A percentile compares a stretch with the other conserved stretches of the same genome.
Evolutionary conservation across 2,329 filamentous ascomycete genomes (phyloP).

Genomic region (Pestalotiopsis sp.): DNA sequence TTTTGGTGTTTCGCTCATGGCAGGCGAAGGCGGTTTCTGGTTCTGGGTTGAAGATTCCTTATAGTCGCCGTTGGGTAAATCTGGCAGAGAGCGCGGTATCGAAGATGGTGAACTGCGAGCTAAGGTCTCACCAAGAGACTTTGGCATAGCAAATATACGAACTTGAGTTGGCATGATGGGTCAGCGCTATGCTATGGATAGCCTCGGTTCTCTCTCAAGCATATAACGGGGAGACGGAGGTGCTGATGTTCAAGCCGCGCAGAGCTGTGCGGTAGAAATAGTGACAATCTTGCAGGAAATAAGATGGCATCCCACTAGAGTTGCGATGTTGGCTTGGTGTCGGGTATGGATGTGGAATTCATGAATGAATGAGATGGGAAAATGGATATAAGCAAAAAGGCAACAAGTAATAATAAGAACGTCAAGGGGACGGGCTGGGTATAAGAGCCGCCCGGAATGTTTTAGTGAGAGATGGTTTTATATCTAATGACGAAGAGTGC

Average conservation of each 20-base stretch:
- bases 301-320: conserved; percentile 72
- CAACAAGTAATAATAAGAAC: background rate
- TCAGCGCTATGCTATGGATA: conserved; percentile 43
- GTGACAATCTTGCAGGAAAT: conserved; percentile 84
- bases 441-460: background rate
- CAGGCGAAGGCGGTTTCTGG: conserved; percentile 31
- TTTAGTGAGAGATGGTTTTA: background rate
- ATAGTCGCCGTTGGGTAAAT: conserved; percentile 25
- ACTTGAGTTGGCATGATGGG: conserved; percentile 64
- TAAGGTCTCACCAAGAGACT: conserved; percentile 73
- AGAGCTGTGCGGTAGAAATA: conserved; percentile 92
- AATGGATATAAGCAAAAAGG: conserved; percentile 15
- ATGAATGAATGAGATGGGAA: conserved; percentile 14
- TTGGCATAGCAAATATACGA: conserved; percentile 71
- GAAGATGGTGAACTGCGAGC: conserved; percentile 44
- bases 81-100: conserved; percentile 43
- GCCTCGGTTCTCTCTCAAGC: conserved; percentile 53
- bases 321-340: conserved; percentile 17
- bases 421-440: background rate
- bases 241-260: conserved; percentile 82
- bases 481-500: background rate
- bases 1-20: conserved; percentile 48
- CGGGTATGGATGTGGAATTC: conserved; percentile 15
- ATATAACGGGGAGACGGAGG: conserved; percentile 76
- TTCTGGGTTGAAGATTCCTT: conserved; percentile 31